These are phyloP conservation scores for Wickerhamomyces mucosus DNA, from an alignment of 805 yeast genomes.

Conservation along the genomic window DNA sequence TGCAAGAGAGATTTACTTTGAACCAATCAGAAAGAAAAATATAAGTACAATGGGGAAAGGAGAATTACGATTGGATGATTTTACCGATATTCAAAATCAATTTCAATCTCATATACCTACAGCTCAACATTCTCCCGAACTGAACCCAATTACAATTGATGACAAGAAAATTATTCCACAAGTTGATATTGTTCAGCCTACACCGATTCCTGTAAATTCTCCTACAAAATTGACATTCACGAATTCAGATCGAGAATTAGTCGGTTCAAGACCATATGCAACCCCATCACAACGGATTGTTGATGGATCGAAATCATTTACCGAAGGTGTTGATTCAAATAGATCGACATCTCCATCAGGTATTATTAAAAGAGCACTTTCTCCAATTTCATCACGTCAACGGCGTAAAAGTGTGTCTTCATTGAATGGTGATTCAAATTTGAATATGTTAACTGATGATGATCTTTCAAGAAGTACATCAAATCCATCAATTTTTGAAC, in stretches of 20 bases:
- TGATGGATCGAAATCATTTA: background rate
- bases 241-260: too few species aligned
- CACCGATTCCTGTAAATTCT: too few species aligned
- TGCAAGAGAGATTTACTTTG: constrained; percentile 28
- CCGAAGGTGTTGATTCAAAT: background rate
- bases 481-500: too few species aligned
- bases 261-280: too few species aligned
- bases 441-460: constrained; percentile 4
- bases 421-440: constrained; percentile 1
- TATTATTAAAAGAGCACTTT: constrained; percentile 9
- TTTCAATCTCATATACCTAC: constrained; percentile 1
- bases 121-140: background rate
- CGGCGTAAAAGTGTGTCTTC: constrained; percentile 5
- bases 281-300: background rate
- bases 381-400: constrained; percentile 6
- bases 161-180: too few species aligned
- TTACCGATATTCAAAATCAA: constrained; percentile 13
- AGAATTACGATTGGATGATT: constrained; percentile 32
- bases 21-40: constrained; percentile 36
- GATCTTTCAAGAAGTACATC: too few species aligned
- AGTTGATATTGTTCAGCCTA: too few species aligned
- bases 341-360: constrained; percentile 8
- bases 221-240: too few species aligned
- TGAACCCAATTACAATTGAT: too few species aligned
- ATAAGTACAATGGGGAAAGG: constrained; percentile 48